Conservation (phyloP, 371 early-diverging fungal species). For the Massospora cicadina region DNA sequence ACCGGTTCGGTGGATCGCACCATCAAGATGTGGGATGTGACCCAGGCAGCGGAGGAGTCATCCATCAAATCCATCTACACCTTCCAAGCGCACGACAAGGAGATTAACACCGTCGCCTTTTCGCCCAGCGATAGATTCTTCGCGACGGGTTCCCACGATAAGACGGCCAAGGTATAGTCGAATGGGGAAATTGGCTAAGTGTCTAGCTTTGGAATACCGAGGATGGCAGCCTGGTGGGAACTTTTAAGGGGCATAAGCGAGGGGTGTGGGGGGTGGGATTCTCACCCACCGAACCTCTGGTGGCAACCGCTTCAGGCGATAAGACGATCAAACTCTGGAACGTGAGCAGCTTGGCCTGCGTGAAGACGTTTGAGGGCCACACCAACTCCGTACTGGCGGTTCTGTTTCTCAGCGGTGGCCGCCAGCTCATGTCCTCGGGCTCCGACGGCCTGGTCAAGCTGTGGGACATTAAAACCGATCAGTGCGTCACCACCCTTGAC, state of each 20-base stretch:
- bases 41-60: slow-evolving; percentile 17
- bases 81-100: slow-evolving; percentile 91
- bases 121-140: slow-evolving; percentile 83
- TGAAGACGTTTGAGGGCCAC: slow-evolving; percentile 93
- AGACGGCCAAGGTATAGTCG: slow-evolving; percentile 62
- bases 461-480: slow-evolving; percentile 80
- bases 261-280: slow-evolving; percentile 89
- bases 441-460: slow-evolving; percentile 88
- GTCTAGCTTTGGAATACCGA: slow-evolving; percentile 56
- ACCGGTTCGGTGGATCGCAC: slow-evolving; percentile 88
- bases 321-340: slow-evolving; percentile 90
- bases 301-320: slow-evolving; percentile 84
- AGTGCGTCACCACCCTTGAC: slow-evolving; percentile 79
- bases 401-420: slow-evolving; percentile 66
- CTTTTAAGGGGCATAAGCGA: slow-evolving; percentile 82
- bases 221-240: slow-evolving; percentile 63
- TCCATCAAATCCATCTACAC: slow-evolving; percentile 58
- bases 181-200: neutral
- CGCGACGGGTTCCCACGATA: slow-evolving; percentile 95
- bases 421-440: slow-evolving; percentile 70
- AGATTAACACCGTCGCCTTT: slow-evolving; percentile 86
- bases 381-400: slow-evolving; percentile 79
- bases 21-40: slow-evolving; percentile 74
- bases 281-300: slow-evolving; percentile 74
- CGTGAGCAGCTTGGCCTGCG: slow-evolving; percentile 63